These are phyloP conservation scores for Solanum chmielewskii DNA, from an alignment of 257 asterid genomes.

Conservation along the genomic window DNA sequence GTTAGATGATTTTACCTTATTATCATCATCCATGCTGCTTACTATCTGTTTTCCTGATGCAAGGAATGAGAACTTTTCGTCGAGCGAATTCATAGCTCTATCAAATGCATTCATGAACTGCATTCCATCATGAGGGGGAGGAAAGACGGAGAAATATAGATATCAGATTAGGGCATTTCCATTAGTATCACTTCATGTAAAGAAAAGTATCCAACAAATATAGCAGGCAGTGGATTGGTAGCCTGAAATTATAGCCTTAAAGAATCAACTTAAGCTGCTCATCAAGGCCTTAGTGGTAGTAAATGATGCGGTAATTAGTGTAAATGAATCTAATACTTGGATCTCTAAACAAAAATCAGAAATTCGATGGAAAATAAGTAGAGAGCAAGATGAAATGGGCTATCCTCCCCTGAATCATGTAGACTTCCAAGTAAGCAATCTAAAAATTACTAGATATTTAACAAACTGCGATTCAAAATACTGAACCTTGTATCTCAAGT, in stretches of 20 bases:
- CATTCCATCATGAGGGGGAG: slow-evolving; percentile 18
- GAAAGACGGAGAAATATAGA: neutral
- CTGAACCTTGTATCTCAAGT: slow-evolving; percentile 87
- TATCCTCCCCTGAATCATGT: neutral
- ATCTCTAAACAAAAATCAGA: neutral
- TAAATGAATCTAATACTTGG: neutral
- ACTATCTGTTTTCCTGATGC: slow-evolving; percentile 68
- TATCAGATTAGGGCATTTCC: neutral
- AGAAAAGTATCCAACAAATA: neutral
- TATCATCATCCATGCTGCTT: slow-evolving; percentile 59
- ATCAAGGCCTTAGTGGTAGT: neutral
- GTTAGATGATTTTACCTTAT: slow-evolving; percentile 45
- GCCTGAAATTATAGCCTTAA: neutral
- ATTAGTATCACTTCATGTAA: neutral
- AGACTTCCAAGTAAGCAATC: neutral
- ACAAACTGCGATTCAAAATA: neutral
- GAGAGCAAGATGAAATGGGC: neutral
- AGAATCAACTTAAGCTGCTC: neutral
- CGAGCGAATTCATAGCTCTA: slow-evolving; percentile 83
- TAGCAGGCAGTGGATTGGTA: neutral
- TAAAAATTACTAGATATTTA: neutral
- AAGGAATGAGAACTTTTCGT: slow-evolving; percentile 65
- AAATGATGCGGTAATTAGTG: neutral
- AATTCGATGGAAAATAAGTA: neutral
- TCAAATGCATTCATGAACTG: slow-evolving; percentile 94